Conservation (phyloP, 139 green algal genomes). For the Tetratostichococcus sp. region DNA sequence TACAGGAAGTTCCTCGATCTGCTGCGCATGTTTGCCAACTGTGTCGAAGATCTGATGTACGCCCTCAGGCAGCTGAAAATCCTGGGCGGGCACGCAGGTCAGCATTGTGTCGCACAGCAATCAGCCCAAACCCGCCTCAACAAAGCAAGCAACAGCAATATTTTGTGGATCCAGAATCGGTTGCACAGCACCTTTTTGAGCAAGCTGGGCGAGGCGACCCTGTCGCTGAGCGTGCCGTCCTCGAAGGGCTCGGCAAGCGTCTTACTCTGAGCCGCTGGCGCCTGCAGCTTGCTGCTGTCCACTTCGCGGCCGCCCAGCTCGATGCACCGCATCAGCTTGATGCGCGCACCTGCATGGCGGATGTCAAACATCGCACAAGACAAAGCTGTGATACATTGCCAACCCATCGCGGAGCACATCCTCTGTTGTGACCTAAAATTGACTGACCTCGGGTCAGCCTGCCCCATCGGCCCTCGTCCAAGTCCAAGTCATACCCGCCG, state of each 20-base stretch:
- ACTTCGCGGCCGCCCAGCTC: slow-evolving; percentile 14
- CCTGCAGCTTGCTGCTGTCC: background rate
- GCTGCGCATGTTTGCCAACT: no score
- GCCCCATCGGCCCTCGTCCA: background rate
- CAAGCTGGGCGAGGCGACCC: background rate
- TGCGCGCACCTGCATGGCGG: slow-evolving; percentile 32
- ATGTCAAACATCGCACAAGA: background rate
- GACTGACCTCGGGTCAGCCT: background rate
- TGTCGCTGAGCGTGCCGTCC: slow-evolving; percentile 1
- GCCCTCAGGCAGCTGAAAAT: no score
- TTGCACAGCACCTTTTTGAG: background rate
- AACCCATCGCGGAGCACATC: no score
- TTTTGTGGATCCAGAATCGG: background rate
- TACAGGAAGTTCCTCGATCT: no score
- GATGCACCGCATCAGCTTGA: slow-evolving; percentile 58
- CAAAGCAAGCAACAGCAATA: no score
- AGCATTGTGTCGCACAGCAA: no score
- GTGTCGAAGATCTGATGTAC: no score
- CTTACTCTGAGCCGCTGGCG: background rate
- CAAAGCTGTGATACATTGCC: no score
- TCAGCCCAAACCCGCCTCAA: no score
- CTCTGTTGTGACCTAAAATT: no score
- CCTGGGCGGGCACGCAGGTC: no score
- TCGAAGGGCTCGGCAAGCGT: background rate
- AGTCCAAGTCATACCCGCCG: background rate